Evolutionary conservation across 352 stramenopile genomes (phyloP).

Genomic region (Phytophthora lateralis): DNA sequence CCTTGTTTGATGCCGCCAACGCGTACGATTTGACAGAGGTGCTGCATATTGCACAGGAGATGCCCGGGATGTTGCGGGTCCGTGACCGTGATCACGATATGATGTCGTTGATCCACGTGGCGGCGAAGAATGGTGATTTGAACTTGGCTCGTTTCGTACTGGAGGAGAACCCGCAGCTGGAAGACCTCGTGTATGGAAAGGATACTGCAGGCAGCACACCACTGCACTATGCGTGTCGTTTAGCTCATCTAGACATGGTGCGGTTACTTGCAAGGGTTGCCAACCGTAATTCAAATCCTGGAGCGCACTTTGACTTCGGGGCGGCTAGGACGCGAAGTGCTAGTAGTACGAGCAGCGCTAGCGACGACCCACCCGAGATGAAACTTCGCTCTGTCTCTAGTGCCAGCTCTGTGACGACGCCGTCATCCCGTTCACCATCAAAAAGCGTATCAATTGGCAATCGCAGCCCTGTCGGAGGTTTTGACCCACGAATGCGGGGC

Average conservation of each 20-base stretch:
- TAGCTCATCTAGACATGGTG: constrained; percentile 87
- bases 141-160: constrained; percentile 85
- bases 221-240: constrained; percentile 79
- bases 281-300: constrained; percentile 78
- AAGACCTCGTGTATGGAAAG: constrained; percentile 86
- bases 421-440: constrained; percentile 54
- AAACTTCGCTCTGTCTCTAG: constrained; percentile 73
- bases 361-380: constrained; percentile 41
- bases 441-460: constrained; percentile 46
- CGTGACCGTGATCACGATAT: constrained; percentile 78
- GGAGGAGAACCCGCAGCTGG: constrained; percentile 80
- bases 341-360: constrained; percentile 66
- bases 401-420: constrained; percentile 44
- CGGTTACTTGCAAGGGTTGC: constrained; percentile 84
- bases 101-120: constrained; percentile 91
- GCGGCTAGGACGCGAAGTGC: constrained; percentile 61
- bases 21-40: constrained; percentile 81
- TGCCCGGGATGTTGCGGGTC: constrained; percentile 80
- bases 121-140: constrained; percentile 85
- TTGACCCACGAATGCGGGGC: constrained; percentile 40
- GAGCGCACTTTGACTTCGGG: constrained; percentile 51
- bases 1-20: constrained; percentile 80
- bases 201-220: constrained; percentile 81
- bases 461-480: constrained; percentile 30
- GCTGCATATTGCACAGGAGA: constrained; percentile 81